Evolutionary conservation across 768 basidiomycete genomes (phyloP), one percentile per base, ranked within the genome.

Genomic region (Brasilioporus rufonigricans): DNA sequence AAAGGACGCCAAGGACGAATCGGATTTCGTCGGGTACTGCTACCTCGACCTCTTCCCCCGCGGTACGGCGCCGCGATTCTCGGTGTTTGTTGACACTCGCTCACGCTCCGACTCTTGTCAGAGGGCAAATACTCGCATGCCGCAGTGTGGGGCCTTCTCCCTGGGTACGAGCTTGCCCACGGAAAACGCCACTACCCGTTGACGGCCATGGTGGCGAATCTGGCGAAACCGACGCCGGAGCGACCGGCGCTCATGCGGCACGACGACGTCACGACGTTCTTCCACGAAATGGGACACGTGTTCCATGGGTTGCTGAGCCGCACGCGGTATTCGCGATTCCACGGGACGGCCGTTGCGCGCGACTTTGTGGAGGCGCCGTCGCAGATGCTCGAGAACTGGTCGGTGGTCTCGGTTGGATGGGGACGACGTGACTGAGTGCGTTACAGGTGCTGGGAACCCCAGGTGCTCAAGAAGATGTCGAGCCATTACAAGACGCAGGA

Each of bases 321-420:
- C 55, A 91, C 90, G 31, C 80, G 78, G 56, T 93, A 83, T 65
- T 72, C 83, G 21, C 75, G 86, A 14, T 94, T 93, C 82, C 91
- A 93, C 60, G 91, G 92, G 19, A 92, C 89, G 31, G 80, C 82
- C 26, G 87, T 90, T 24, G 86, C 87, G 8, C 73, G 86, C 6
- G 91, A 93, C 69, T 92, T 92, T 58, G 91, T 92, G 11, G 91
- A 94, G 71, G 92, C 92, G 3, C 93, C 92, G 0, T 89, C 87
- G 18, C 91, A 95, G 73, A 93, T 93, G 92, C 75, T 93, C 56
- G 93, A 95, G 72, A 91, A 93, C 64, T 94, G 92, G 92, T 85
- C 44, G 18, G 71, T 60, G 16, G 3, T 23, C 14, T 52, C 18
- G 14, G 39, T 39, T 33, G 6, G 3, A 48, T 16, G 40, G 23